Evolutionary conservation across 495 filamentous ascomycete genomes (phyloP).

Genomic region (Haplographium delicatum): DNA sequence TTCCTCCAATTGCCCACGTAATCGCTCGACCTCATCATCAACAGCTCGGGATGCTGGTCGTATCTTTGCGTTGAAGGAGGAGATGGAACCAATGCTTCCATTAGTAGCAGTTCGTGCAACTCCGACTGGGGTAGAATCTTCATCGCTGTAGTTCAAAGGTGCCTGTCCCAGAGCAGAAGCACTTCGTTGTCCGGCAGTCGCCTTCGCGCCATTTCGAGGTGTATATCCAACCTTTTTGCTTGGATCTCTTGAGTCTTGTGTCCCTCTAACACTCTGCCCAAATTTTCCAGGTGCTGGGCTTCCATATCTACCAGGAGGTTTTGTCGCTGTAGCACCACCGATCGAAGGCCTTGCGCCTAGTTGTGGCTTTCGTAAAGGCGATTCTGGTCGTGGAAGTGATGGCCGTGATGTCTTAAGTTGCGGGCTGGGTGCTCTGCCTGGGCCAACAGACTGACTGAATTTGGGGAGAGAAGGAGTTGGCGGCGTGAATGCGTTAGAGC

Average conservation of each 20-base stretch:
- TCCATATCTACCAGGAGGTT: constrained; percentile 43
- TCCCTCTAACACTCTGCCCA: constrained; percentile 55
- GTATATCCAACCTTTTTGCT: constrained; percentile 38
- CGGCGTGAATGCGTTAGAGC: constrained; percentile 52
- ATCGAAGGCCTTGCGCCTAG: constrained; percentile 46
- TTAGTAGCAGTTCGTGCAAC: constrained; percentile 47
- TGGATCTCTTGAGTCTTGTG: constrained; percentile 52
- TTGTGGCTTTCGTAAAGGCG: constrained; percentile 60
- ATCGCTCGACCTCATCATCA: constrained; percentile 63
- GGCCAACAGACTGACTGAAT: constrained; percentile 83
- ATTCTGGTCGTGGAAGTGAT: constrained; percentile 82
- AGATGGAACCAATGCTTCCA: constrained; percentile 40
- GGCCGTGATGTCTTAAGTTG: constrained; percentile 64
- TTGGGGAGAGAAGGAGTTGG: constrained; percentile 60
- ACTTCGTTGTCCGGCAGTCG: constrained; percentile 48
- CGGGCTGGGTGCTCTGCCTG: constrained; percentile 65
- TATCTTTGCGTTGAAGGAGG: constrained; percentile 41
- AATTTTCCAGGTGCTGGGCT: constrained; percentile 67
- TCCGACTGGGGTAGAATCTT: constrained; percentile 55
- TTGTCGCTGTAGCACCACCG: constrained; percentile 42
- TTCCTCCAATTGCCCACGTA: constrained; percentile 69
- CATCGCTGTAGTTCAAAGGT: constrained; percentile 38
- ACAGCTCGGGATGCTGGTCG: constrained; percentile 44
- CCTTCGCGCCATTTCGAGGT: constrained; percentile 40
- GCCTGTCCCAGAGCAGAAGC: constrained; percentile 44